Evolutionary conservation across 2,329 filamentous ascomycete species (phyloP).

Genomic region (Emergomyces orientalis): DNA sequence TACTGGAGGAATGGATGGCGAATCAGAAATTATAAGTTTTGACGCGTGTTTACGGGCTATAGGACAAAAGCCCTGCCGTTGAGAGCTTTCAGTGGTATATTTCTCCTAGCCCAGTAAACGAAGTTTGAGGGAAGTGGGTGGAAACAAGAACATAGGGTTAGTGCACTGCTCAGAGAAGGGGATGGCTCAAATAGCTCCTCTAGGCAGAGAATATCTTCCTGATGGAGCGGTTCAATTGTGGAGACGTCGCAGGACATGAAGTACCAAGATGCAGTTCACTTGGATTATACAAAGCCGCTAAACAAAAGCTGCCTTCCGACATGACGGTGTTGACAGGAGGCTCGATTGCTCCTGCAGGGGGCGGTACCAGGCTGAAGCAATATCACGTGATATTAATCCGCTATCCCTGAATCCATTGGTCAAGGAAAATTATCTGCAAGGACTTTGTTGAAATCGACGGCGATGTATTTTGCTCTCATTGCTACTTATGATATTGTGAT

Average conservation of each 20-base stretch:
- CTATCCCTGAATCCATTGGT: no score
- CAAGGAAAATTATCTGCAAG: no score
- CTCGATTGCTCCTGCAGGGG: no score
- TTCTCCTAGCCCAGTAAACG: neutral
- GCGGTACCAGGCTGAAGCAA: neutral
- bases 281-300: no score
- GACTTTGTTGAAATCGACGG: no score
- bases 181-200: neutral
- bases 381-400: neutral
- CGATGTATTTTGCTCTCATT: no score
- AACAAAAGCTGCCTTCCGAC: neutral
- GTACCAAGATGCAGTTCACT: neutral
- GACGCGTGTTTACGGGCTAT: no score
- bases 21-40: neutral
- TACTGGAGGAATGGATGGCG: no score
- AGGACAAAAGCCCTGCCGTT: neutral
- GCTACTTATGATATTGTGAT: no score
- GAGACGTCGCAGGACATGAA: neutral
- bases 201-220: neutral
- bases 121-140: no score
- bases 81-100: neutral
- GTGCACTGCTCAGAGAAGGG: neutral
- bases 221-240: neutral
- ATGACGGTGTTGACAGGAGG: neutral
- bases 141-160: neutral